Conservation (phyloP, 2,329 filamentous ascomycete genomes). For the Trichophyton equinum region DNA sequence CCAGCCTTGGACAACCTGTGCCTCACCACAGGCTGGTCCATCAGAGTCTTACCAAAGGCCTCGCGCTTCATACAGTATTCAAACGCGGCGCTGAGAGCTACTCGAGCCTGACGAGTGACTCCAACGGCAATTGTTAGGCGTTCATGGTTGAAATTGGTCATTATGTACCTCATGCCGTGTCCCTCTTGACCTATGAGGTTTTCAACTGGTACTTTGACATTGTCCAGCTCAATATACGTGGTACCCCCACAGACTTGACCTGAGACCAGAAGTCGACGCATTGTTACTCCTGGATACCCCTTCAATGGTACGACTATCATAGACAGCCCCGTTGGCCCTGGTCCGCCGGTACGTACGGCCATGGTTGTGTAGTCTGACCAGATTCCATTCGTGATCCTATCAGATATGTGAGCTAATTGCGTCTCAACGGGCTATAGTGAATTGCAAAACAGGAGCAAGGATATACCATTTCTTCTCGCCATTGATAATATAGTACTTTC, state of each 20-base stretch:
- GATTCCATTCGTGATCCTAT: constrained; percentile 56
- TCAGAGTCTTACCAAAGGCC: constrained; percentile 54
- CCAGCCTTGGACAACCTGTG: constrained; percentile 60
- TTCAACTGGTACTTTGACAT: constrained; percentile 57
- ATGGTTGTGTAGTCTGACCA: constrained; percentile 57
- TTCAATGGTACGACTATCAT: constrained; percentile 61
- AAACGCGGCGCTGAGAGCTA: constrained; percentile 48
- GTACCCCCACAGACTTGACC: constrained; percentile 56
- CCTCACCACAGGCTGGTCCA: constrained; percentile 63
- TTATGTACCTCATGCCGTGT: constrained; percentile 60
- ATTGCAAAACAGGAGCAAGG: too few relatives aligned
- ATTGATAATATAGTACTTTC: constrained; percentile 57
- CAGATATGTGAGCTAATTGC: background rate
- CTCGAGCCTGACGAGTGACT: constrained; percentile 49
- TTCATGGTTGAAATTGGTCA: constrained; percentile 74
- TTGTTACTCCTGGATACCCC: constrained; percentile 51
- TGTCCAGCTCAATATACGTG: constrained; percentile 63
- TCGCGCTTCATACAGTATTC: constrained; percentile 53
- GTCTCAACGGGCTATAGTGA: constrained; percentile 16
- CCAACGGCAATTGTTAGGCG: constrained; percentile 54
- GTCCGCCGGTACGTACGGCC: constrained; percentile 60
- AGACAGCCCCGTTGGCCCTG: constrained; percentile 50
- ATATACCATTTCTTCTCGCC: constrained; percentile 62
- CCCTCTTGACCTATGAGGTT: constrained; percentile 61
- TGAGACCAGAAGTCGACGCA: constrained; percentile 54